These are phyloP conservation scores for Suillus clintonianus DNA, from an alignment of 768 basidiomycete species.

Conservation along the genomic window DNA sequence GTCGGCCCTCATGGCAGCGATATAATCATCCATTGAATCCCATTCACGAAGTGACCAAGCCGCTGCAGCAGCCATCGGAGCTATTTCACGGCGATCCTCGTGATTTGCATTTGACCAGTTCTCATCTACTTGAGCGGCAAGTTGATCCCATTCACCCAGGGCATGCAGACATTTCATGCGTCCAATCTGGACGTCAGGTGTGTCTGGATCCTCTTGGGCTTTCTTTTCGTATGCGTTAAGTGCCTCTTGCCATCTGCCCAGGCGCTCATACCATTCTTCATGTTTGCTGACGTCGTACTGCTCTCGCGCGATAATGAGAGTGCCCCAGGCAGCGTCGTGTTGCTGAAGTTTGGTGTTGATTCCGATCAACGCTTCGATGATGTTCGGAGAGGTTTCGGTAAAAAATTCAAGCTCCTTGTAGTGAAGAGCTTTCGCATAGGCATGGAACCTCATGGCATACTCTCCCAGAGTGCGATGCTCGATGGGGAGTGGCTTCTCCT, in stretches of 20 bases:
- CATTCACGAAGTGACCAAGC: slow-evolving; percentile 97
- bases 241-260: slow-evolving; percentile 96
- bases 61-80: slow-evolving; percentile 95
- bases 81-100: slow-evolving; percentile 88
- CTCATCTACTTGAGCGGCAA: slow-evolving; percentile 83
- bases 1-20: slow-evolving; percentile 88
- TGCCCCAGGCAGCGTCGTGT: slow-evolving; percentile 98
- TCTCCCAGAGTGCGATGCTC: slow-evolving; percentile 92
- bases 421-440: slow-evolving; percentile 96
- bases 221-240: slow-evolving; percentile 82
- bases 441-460: slow-evolving; percentile 90
- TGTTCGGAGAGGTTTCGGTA: slow-evolving; percentile 83
- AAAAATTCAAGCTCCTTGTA: slow-evolving; percentile 99
- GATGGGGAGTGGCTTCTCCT: slow-evolving; percentile 93
- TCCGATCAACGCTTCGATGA: slow-evolving; percentile 92
- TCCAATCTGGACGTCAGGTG: slow-evolving; percentile 80
- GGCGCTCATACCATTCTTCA: slow-evolving; percentile 97
- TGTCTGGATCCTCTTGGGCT: slow-evolving; percentile 70
- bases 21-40: slow-evolving; percentile 98
- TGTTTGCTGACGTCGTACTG: slow-evolving; percentile 90
- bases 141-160: slow-evolving; percentile 94
- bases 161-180: slow-evolving; percentile 96
- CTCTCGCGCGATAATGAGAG: slow-evolving; percentile 84
- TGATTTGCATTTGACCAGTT: slow-evolving; percentile 82
- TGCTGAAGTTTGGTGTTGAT: slow-evolving; percentile 97